These are phyloP conservation scores for Candida gigantensis DNA, from an alignment of 1,139 yeast genomes.

Conservation along the genomic window DNA sequence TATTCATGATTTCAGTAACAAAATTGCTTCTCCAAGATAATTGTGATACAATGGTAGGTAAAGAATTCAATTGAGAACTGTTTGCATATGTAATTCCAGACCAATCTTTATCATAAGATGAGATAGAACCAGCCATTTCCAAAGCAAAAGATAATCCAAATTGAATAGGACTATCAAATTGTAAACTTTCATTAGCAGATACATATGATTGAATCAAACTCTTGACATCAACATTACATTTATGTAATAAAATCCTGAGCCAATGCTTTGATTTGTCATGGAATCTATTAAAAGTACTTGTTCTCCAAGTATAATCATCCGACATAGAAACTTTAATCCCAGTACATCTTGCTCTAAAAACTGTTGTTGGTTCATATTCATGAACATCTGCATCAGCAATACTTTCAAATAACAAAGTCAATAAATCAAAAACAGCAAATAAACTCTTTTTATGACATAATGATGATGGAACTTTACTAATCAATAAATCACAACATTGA, in stretches of 20 bases:
- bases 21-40: constrained; percentile 70
- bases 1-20: constrained; percentile 40
- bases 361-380: constrained; percentile 80
- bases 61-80: constrained; percentile 48
- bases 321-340: constrained; percentile 66
- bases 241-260: constrained; percentile 56
- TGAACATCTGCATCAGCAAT: constrained; percentile 76
- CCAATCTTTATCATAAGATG: constrained; percentile 64
- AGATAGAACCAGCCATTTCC: constrained; percentile 77
- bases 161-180: constrained; percentile 45
- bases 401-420: constrained; percentile 76
- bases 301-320: constrained; percentile 80
- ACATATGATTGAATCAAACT: constrained; percentile 74
- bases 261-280: constrained; percentile 64
- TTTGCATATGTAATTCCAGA: constrained; percentile 30
- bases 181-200: constrained; percentile 44
- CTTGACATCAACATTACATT: constrained; percentile 72
- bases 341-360: constrained; percentile 59
- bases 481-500: constrained; percentile 71
- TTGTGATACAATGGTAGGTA: constrained; percentile 76
- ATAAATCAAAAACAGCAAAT: constrained; percentile 76
- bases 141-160: constrained; percentile 88
- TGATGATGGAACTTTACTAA: constrained; percentile 73
- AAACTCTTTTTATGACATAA: constrained; percentile 74
- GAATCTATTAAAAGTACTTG: constrained; percentile 61